Conservation (phyloP, 768 basidiomycete species). For the Boletus rubescentipes region DNA sequence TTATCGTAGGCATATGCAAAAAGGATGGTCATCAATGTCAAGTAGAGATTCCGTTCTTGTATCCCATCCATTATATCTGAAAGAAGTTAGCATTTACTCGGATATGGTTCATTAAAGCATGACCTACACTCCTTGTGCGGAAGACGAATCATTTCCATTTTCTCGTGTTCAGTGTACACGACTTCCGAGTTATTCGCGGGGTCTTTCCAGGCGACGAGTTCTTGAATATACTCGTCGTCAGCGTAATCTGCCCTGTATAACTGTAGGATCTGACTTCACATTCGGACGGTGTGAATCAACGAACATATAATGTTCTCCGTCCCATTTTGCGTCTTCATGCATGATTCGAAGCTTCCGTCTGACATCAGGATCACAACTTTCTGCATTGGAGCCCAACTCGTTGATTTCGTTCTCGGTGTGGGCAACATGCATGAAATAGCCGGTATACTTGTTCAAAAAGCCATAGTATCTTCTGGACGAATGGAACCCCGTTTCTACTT, state of each 20-base stretch:
- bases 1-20: conserved; percentile 83
- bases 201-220: conserved; percentile 65
- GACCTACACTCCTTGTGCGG: conserved; percentile 53
- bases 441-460: conserved; percentile 71
- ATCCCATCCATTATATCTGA: conserved; percentile 58
- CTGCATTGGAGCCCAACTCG: conserved; percentile 69
- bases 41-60: conserved; percentile 63
- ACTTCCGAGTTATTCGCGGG: conserved; percentile 45
- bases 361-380: conserved; percentile 50
- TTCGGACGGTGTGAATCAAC: conserved; percentile 22
- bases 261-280: conserved; percentile 1
- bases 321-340: conserved; percentile 78
- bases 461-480: conserved; percentile 60
- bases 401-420: conserved; percentile 81
- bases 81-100: neutral
- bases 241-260: conserved; percentile 71
- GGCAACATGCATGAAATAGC: conserved; percentile 71
- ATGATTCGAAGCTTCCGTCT: conserved; percentile 52
- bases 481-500: conserved; percentile 37
- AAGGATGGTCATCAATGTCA: conserved; percentile 67
- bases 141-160: conserved; percentile 56
- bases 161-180: conserved; percentile 72
- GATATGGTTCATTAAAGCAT: neutral
- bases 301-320: conserved; percentile 83
- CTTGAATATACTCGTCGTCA: conserved; percentile 74